These are phyloP conservation scores for Sextonia rubra DNA, from an alignment of 164 flowering plant species.

Conservation along the genomic window DNA sequence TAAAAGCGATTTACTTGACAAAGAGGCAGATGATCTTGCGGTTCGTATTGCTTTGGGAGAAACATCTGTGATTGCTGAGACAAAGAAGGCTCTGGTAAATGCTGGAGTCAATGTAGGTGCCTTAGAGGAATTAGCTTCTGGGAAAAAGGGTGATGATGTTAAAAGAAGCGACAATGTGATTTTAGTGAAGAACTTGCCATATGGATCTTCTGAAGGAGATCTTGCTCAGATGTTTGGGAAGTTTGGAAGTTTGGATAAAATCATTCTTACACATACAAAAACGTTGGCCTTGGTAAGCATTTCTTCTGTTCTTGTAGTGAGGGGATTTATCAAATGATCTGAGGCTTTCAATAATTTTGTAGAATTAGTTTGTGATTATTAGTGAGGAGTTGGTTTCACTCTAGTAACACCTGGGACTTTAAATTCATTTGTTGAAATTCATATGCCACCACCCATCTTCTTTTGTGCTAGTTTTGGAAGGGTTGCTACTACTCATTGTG, in stretches of 20 bases:
- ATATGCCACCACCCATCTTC: too few relatives aligned
- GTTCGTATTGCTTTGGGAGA: conserved; percentile 91
- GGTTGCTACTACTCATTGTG: too few relatives aligned
- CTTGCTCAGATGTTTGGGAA: conserved; percentile 76
- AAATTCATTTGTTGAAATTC: too few relatives aligned
- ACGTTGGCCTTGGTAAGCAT: conserved; percentile 80
- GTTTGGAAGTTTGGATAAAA: conserved; percentile 80
- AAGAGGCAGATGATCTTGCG: conserved; percentile 84
- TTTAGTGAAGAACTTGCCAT: conserved; percentile 91
- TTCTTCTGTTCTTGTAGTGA: background rate
- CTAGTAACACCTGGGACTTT: too few relatives aligned
- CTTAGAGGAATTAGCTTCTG: conserved; percentile 67
- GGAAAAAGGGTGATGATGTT: conserved; percentile 40
- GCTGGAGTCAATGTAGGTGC: conserved; percentile 75
- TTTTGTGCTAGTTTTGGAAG: too few relatives aligned
- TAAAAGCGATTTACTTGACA: conserved; percentile 80
- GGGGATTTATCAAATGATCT: background rate
- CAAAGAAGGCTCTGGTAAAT: conserved; percentile 69
- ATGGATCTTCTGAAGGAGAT: conserved; percentile 75
- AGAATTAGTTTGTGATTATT: background rate
- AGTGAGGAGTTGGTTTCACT: too few relatives aligned
- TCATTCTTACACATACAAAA: conserved; percentile 84
- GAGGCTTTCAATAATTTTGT: background rate
- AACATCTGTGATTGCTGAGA: conserved; percentile 84
- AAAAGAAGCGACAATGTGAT: conserved; percentile 87